These are phyloP conservation scores for Sclerotinia glacialis DNA, from an alignment of 2,329 filamentous ascomycete species.

Conservation along the genomic window DNA sequence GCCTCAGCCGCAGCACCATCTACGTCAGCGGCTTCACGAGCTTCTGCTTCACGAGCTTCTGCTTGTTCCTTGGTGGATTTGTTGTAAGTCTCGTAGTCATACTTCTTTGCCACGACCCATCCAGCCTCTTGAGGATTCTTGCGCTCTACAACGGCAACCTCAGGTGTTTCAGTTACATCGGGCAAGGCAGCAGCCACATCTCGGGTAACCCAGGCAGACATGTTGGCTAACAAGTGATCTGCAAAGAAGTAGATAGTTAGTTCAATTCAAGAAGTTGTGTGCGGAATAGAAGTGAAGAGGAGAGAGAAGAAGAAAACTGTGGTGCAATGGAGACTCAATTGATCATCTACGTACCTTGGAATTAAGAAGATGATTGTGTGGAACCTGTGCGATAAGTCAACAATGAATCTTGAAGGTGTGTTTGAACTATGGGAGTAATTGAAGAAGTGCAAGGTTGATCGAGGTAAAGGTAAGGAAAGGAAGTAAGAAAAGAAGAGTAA, in stretches of 20 bases:
- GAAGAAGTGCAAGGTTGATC: too few relatives aligned
- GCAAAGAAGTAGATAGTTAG: background rate
- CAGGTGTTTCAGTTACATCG: slow-evolving; percentile 13
- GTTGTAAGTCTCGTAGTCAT: slow-evolving; percentile 38
- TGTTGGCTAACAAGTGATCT: slow-evolving; percentile 21
- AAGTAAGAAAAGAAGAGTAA: background rate
- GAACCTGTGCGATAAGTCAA: background rate
- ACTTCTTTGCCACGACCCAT: slow-evolving; percentile 36
- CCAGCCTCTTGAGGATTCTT: slow-evolving; percentile 37
- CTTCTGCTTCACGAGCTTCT: slow-evolving; percentile 28
- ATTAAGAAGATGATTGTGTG: background rate
- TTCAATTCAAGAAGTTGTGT: background rate
- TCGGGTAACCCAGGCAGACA: slow-evolving; percentile 32
- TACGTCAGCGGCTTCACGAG: slow-evolving; percentile 18
- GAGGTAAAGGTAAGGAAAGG: background rate
- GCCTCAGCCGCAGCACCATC: slow-evolving; percentile 14
- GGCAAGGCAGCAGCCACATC: slow-evolving; percentile 41
- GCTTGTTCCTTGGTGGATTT: slow-evolving; percentile 35
- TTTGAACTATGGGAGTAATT: background rate
- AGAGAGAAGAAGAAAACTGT: background rate
- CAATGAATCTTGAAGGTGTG: background rate
- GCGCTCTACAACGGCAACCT: slow-evolving; percentile 14
- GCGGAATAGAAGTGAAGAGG: background rate
- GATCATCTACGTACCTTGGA: background rate
- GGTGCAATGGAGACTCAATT: background rate